These are phyloP conservation scores for Corymbia calophylla DNA, from an alignment of 441 rosid species.

Conservation along the genomic window DNA sequence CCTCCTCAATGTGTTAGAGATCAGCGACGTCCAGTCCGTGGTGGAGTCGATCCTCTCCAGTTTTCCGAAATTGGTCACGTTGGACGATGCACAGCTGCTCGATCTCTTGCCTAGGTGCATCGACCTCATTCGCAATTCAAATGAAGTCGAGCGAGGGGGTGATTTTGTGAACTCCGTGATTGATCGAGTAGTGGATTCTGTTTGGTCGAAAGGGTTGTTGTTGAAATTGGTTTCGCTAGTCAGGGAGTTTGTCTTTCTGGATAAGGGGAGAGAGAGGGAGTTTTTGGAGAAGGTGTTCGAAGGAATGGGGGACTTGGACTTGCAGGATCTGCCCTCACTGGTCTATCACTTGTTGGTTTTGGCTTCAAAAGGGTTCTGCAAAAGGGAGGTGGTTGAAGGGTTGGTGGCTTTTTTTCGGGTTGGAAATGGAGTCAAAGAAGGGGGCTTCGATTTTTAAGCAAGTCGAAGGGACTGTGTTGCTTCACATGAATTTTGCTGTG, in stretches of 20 bases:
- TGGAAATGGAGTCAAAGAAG: constrained; percentile 26
- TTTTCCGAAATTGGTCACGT: constrained; percentile 13
- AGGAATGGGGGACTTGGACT: constrained; percentile 47
- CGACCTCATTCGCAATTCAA: constrained; percentile 25
- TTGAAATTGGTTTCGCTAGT: constrained; percentile 53
- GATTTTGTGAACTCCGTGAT: constrained; percentile 29
- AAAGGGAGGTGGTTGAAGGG: constrained; percentile 63
- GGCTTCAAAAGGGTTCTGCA: constrained; percentile 68
- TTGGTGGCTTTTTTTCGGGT: constrained; percentile 58
- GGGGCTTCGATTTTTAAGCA: constrained; percentile 49
- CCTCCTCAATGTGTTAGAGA: constrained; percentile 25
- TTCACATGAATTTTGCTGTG: constrained; percentile 81
- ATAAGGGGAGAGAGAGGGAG: constrained; percentile 40
- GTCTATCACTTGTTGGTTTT: constrained; percentile 68
- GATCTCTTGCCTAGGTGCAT: constrained; percentile 64
- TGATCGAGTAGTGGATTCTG: constrained; percentile 36
- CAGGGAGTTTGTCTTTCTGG: constrained; percentile 46
- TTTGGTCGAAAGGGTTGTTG: constrained; percentile 54
- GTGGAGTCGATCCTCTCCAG: constrained; percentile 26
- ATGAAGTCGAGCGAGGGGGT: constrained; percentile 19
- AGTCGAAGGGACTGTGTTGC: constrained; percentile 75
- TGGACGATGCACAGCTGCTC: constrained; percentile 68
- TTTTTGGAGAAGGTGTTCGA: constrained; percentile 62
- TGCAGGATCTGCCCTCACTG: constrained; percentile 69
- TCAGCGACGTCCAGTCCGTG: constrained; percentile 24